Evolutionary conservation across 2,329 filamentous ascomycete species (phyloP), one percentile per base, ranked within the genome.

Genomic region (Aspergillus vadensis): DNA sequence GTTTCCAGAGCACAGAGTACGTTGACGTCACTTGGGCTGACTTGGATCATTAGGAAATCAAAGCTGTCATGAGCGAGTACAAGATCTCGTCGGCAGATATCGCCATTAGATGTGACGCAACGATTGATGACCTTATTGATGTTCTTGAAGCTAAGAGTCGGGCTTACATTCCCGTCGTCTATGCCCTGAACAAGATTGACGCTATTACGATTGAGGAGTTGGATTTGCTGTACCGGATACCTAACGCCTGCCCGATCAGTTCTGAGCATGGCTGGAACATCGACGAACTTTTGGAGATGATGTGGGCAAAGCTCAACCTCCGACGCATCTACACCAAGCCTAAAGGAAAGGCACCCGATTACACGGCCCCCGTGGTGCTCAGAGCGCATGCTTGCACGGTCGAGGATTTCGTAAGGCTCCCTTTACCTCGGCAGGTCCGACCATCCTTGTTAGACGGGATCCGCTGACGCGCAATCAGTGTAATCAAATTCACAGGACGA

Each of bases 131-230:
- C 77, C 79, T 99, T 66, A 99, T 99, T 73, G 95, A 99, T 77
- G 81, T 99, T 19, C 85, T 99, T 49, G 95, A 99, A 78, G 94
- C 94, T 50, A 97, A 91, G 83, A 92, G 90, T 75, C 86, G 95
- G 78, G 92, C 91, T 75, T 99, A 99, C 76, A 98, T 99, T 67
- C 95, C 95, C n/a, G 95, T 98, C 65, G 91, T 99, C 57, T 99
- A 99, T 80, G 95, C 96, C 44, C 85, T 99, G 71, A 99, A 99
- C 86, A 99, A 99, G 83, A 99, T 99, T 69, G 95, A 99, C 79
- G 88, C 93, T 58, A 98, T 99, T 76, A 94, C 91, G 55, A 98
- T 99, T 69, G 94, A 99, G 79, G 95, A 99, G 79, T 84, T 99
- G 63, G 95, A 99, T 78, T 82, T 99, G 63, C 84, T 99, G 27